Evolutionary conservation across 345 rosid species (phyloP).

Genomic region (Alliaria petiolata): DNA sequence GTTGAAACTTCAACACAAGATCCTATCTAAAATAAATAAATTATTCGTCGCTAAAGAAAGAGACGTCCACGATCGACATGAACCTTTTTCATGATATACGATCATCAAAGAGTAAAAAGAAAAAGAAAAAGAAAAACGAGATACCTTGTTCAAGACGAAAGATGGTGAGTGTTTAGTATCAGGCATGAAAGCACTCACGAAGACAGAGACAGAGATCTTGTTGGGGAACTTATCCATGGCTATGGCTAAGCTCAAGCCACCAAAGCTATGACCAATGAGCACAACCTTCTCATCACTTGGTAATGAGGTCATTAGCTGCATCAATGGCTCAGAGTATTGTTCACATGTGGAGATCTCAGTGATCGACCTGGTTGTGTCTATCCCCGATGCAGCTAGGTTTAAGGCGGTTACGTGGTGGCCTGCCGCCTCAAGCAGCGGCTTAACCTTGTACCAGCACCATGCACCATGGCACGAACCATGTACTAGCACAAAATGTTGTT

Average conservation of each 20-base stretch:
- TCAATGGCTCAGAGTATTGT: conserved; percentile 49
- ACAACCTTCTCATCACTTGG: conserved; percentile 41
- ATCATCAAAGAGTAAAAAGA: not conserved
- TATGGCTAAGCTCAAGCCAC: conserved; percentile 51
- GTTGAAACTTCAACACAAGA: too few relatives aligned
- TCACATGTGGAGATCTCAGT: conserved; percentile 38
- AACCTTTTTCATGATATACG: not conserved
- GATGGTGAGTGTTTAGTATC: conserved; percentile 32
- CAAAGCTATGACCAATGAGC: conserved; percentile 72
- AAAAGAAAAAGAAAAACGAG: not conserved
- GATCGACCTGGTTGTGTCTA: conserved; percentile 34
- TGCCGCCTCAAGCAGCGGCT: conserved; percentile 39
- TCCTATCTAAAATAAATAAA: too few relatives aligned
- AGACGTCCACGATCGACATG: not conserved
- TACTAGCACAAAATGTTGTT: conserved; percentile 53
- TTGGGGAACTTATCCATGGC: conserved; percentile 39
- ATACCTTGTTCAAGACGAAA: conserved; percentile 24
- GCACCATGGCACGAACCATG: conserved; percentile 63
- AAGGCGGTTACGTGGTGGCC: conserved; percentile 50
- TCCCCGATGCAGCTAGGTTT: conserved; percentile 53
- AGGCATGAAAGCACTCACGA: conserved; percentile 33
- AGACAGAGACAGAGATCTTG: conserved; percentile 28
- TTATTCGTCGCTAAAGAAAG: not conserved
- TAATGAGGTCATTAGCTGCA: conserved; percentile 31
- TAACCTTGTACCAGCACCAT: conserved; percentile 69